Conservation (phyloP, 805 yeast genomes). For the Wilhelminamyces savonicus region DNA sequence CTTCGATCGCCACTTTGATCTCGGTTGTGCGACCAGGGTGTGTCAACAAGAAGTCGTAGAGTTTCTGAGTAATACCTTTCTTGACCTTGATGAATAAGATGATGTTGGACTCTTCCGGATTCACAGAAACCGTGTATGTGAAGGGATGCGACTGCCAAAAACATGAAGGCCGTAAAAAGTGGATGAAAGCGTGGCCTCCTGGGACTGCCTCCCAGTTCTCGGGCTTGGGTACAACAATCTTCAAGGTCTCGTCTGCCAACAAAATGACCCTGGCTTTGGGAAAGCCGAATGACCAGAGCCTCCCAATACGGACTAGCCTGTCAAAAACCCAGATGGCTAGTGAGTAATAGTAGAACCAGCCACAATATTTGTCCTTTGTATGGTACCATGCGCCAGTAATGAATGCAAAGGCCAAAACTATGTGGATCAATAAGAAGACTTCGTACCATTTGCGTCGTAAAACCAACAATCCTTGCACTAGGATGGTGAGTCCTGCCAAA, state of each 20-base stretch:
- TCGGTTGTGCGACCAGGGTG: slow-evolving; percentile 9
- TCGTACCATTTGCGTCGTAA: slow-evolving; percentile 11
- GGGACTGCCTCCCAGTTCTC: slow-evolving; percentile 30
- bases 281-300: slow-evolving; percentile 27
- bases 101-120: slow-evolving; percentile 11
- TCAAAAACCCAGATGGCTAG: slow-evolving; percentile 30
- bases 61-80: slow-evolving; percentile 22
- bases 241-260: slow-evolving; percentile 30
- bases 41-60: slow-evolving; percentile 13
- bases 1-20: slow-evolving; percentile 32
- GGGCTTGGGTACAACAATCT: slow-evolving; percentile 31
- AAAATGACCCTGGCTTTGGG: slow-evolving; percentile 25
- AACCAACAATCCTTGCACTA: slow-evolving; percentile 10
- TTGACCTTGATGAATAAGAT: slow-evolving; percentile 28
- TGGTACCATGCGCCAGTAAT: slow-evolving; percentile 11
- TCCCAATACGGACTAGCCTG: slow-evolving; percentile 19
- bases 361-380: slow-evolving; percentile 4
- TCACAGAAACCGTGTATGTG: slow-evolving; percentile 20
- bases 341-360: slow-evolving; percentile 2
- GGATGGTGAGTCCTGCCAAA: slow-evolving; percentile 6
- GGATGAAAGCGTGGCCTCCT: slow-evolving; percentile 37
- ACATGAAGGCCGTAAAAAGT: slow-evolving; percentile 24
- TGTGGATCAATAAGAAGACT: slow-evolving; percentile 10
- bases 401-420: slow-evolving; percentile 8
- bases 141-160: slow-evolving; percentile 42